Evolutionary conservation across 2,329 filamentous ascomycete species (phyloP), one percentile per base, ranked within the genome.

Genomic region (Colletotrichum simmondsii): DNA sequence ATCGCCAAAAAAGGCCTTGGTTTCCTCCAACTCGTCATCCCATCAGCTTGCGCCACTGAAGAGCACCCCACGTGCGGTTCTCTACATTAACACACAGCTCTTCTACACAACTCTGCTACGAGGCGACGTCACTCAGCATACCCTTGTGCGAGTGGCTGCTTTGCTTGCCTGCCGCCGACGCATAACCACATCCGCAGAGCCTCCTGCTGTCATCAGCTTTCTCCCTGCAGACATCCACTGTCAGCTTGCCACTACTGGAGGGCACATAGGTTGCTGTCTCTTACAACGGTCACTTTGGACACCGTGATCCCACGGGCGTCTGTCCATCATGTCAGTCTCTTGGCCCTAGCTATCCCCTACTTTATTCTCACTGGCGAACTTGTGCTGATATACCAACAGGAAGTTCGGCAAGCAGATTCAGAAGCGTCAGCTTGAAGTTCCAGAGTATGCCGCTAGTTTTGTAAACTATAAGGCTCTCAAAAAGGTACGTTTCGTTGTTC

Each of bases 331-430:
- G 73, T 75, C 53, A 71, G 71, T 62, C 19, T 49, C 46, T n/a
- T 46, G 26, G 32, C 49, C 54, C 26, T 22, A n/a, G 19, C 46
- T 22, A n/a, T 26, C 28, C 32, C 49, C 24, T 54, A 46, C 30
- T 46, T 32, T 49, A 52, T 72, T n/a, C 19, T n/a, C 16, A 14
- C 35, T 32, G 56, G 24, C 46, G 28, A 52, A 42, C 46, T 22
- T 67, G 19, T 14, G 59, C 69, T 72, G 30, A 74, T 7, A 16
- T 63, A 28, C 52, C 72, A 75, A 64, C 79, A 99, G 96, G 97
- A 99, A 99, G 91, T 99, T 99, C 87, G 97, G 97, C 84, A 99
- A 99, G 88, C 95, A 98, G 83, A 98, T 99, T 77, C 97, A 98
- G 88, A 98, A 98, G 88, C 93, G 95, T 82, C 97, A 99, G 89